Percentiles rank a stretch among this genome's conserved stretches.
Conservation (phyloP, 2,329 filamentous ascomycete genomes). For the Onygenales sp. region DNA sequence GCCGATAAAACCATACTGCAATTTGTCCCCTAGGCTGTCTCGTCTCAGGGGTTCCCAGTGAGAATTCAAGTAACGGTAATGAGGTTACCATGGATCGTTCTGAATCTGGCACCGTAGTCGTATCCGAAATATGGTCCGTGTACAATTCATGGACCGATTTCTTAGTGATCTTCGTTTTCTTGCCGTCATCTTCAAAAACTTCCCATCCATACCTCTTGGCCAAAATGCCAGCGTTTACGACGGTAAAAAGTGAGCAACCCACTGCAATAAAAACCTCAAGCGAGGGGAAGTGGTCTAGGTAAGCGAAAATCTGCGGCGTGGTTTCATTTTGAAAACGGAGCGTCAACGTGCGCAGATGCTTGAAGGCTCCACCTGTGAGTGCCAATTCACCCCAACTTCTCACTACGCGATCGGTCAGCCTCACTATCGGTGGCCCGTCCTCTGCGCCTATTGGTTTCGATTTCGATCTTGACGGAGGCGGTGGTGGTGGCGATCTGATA, state of each 20-base stretch:
- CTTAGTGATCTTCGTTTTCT: background rate
- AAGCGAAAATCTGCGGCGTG: constrained; percentile 22
- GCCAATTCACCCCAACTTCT: constrained; percentile 33
- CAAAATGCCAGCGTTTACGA: constrained; percentile 10
- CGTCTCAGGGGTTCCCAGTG: background rate
- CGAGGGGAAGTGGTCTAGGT: constrained; percentile 25
- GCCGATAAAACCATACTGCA: background rate
- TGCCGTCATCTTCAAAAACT: background rate
- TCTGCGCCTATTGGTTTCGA: constrained; percentile 4
- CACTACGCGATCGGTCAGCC: constrained; percentile 30
- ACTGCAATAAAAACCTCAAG: constrained; percentile 26
- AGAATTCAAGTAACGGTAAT: constrained; percentile 3
- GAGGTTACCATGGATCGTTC: background rate
- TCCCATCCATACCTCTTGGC: constrained; percentile 21
- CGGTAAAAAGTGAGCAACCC: constrained; percentile 22
- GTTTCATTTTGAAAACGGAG: constrained; percentile 25
- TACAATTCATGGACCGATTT: background rate
- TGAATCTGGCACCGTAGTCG: too few relatives aligned
- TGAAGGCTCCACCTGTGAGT: constrained; percentile 21
- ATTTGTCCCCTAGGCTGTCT: background rate
- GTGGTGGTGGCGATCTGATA: constrained; percentile 9
- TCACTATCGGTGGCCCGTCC: constrained; percentile 10
- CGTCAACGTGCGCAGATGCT: constrained; percentile 28
- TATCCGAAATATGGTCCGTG: background rate
- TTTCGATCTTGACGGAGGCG: constrained; percentile 12